phyloP scores from a whole-genome alignment of 768 basidiomycete species.

The Panaeolus papilionaceus region DNA sequence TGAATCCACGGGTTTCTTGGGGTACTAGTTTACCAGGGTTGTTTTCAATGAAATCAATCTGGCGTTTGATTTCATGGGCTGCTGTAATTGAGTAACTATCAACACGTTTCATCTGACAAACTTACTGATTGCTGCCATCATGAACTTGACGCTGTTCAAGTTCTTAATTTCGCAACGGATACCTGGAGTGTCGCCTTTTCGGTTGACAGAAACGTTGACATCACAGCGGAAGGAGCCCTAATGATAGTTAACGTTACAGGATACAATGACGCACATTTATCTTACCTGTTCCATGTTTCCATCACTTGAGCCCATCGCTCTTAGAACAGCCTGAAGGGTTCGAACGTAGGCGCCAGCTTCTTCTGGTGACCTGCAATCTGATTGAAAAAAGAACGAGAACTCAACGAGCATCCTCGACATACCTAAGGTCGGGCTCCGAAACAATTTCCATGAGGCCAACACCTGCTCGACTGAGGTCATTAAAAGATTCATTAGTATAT shows the following conservation, averaged over 20 bases:
- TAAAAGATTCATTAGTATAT: slow-evolving; percentile 55
- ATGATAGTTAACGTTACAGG: not conserved
- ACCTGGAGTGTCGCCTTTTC: slow-evolving; percentile 63
- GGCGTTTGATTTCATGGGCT: slow-evolving; percentile 87
- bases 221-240: slow-evolving; percentile 96
- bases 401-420: slow-evolving; percentile 23
- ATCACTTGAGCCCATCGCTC: slow-evolving; percentile 87
- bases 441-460: slow-evolving; percentile 95
- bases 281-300: slow-evolving; percentile 96
- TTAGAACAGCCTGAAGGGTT: slow-evolving; percentile 78
- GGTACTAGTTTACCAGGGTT: slow-evolving; percentile 49
- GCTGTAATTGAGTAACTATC: slow-evolving; percentile 5
- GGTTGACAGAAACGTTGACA: slow-evolving; percentile 92
- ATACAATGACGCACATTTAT: not conserved
- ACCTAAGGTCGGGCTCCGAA: slow-evolving; percentile 90
- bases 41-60: slow-evolving; percentile 60
- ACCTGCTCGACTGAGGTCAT: slow-evolving; percentile 94
- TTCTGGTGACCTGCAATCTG: slow-evolving; percentile 68
- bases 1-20: slow-evolving; percentile 93
- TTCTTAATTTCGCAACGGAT: slow-evolving; percentile 98
- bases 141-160: slow-evolving; percentile 88
- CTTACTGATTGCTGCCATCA: slow-evolving; percentile 85
- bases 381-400: slow-evolving; percentile 31
- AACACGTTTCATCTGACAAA: slow-evolving; percentile 17
- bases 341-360: slow-evolving; percentile 90